Evolutionary conservation across 345 rosid species (phyloP).

Genomic region (Xanthoceras sorbifolium): DNA sequence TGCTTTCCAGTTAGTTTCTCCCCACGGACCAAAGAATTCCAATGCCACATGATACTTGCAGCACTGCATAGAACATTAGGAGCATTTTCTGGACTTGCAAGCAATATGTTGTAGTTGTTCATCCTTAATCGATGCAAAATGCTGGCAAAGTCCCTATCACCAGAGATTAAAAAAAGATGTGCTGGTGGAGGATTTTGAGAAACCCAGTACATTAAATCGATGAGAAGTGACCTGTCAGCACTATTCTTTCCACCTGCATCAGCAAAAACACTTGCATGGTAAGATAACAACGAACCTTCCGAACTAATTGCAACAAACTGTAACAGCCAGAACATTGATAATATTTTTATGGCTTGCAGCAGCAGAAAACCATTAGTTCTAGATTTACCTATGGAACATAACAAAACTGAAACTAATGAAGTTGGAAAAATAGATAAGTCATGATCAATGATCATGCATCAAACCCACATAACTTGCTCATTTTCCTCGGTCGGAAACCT

Average conservation of each 20-base stretch:
- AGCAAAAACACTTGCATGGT: conserved; percentile 9
- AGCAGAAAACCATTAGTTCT: neutral
- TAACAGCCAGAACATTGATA: neutral
- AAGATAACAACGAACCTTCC: conserved; percentile 4
- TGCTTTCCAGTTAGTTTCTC: conserved; percentile 49
- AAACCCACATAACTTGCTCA: neutral
- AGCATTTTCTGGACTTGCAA: conserved; percentile 52
- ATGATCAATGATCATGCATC: neutral
- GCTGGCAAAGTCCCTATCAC: conserved; percentile 69
- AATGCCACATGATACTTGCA: conserved; percentile 91
- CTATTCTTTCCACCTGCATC: conserved; percentile 78
- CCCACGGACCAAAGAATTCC: conserved; percentile 62
- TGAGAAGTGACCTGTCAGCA: conserved; percentile 71
- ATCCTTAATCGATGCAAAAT: conserved; percentile 72
- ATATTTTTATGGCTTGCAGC: neutral
- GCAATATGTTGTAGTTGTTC: conserved; percentile 89
- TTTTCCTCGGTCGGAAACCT: neutral
- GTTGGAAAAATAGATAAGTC: neutral
- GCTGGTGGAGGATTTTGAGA: conserved; percentile 94
- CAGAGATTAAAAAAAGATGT: conserved; percentile 79
- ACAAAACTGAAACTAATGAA: neutral
- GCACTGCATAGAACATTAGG: conserved; percentile 75
- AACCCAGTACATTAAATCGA: conserved; percentile 79
- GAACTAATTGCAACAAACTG: neutral
- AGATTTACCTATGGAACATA: neutral